Evolutionary conservation across 148 eudicot species (phyloP).

Genomic region (Chenopodium formosanum): DNA sequence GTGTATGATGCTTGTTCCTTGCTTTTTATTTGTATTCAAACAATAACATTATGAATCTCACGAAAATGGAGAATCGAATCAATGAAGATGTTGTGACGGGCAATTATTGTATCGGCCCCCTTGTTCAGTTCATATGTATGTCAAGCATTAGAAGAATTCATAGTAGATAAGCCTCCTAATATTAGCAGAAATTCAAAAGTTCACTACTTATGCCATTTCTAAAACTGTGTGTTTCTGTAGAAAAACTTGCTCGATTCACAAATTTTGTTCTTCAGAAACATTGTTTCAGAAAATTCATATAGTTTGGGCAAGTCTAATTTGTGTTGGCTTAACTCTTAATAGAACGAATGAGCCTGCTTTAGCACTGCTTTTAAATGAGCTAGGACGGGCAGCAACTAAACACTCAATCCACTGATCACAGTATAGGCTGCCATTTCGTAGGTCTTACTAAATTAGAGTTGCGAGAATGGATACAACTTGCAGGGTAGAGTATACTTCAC

Average conservation of each 20-base stretch:
- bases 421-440: not conserved
- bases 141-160: not conserved
- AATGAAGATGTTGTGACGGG: not conserved
- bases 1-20: no score
- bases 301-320: no score
- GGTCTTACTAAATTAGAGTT: no score
- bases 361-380: not conserved
- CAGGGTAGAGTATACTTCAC: no score
- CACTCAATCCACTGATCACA: not conserved
- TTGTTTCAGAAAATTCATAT: not conserved
- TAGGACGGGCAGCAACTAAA: not conserved
- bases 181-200: no score
- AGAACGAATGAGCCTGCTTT: no score
- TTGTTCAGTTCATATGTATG: no score
- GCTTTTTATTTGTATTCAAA: no score
- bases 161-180: not conserved
- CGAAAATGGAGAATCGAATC: not conserved
- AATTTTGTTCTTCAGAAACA: not conserved
- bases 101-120: no score
- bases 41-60: not conserved
- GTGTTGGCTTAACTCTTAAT: no score
- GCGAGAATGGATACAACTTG: no score
- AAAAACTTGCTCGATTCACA: not conserved
- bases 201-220: no score
- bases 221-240: not conserved